Conservation (phyloP, 306 rosid species). For the Cicer pinnatifidum region DNA sequence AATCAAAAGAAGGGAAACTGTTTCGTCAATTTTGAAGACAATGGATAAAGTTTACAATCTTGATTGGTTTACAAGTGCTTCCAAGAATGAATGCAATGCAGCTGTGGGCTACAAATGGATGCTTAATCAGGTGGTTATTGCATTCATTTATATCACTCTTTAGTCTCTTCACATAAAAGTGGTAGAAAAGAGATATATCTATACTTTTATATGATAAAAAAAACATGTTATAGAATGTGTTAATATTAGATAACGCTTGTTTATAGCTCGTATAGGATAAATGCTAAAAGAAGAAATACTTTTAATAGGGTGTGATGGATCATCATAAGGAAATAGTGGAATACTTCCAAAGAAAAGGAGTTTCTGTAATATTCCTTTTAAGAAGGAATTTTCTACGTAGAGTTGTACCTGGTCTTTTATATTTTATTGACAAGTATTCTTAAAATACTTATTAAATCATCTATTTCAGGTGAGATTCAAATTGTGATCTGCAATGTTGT, state of each 20-base stretch:
- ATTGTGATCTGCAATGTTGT: not conserved
- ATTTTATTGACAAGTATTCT: too few relatives aligned
- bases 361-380: slow-evolving; percentile 61
- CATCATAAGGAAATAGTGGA: slow-evolving; percentile 58
- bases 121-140: too few relatives aligned
- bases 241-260: too few relatives aligned
- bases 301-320: slow-evolving; percentile 52
- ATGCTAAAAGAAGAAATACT: not conserved
- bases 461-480: too few relatives aligned
- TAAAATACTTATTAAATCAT: too few relatives aligned
- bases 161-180: too few relatives aligned
- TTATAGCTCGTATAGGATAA: too few relatives aligned
- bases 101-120: slow-evolving; percentile 89
- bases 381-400: slow-evolving; percentile 68
- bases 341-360: slow-evolving; percentile 58
- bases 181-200: too few relatives aligned
- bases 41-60: slow-evolving; percentile 72
- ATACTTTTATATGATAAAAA: not conserved
- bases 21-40: slow-evolving; percentile 66
- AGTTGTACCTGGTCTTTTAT: slow-evolving; percentile 49
- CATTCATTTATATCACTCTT: not conserved
- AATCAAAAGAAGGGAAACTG: slow-evolving; percentile 63
- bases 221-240: not conserved
- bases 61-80: slow-evolving; percentile 79
- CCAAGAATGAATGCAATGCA: slow-evolving; percentile 84